Evolutionary conservation across 805 yeast species (phyloP).

Genomic region (Kodamaea hsintzibuensis): DNA sequence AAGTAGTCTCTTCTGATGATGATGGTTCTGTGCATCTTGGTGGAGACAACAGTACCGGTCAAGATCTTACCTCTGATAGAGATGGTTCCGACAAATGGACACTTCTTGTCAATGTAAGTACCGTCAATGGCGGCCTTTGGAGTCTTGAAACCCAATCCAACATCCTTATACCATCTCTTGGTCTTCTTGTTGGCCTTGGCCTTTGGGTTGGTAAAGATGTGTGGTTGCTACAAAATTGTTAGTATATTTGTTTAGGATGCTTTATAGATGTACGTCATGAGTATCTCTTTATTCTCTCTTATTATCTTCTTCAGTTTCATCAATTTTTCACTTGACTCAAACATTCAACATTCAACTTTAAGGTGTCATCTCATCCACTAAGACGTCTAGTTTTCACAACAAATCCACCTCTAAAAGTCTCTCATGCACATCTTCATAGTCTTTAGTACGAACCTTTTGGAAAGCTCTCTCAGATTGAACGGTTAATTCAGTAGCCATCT

Average conservation of each 20-base stretch:
- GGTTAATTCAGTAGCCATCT: conserved; percentile 99
- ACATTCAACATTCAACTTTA: no score
- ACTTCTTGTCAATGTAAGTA: conserved; percentile 99
- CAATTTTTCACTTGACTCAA: neutral
- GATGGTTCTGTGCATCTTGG: conserved; percentile 99
- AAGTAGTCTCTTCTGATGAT: conserved; percentile 99
- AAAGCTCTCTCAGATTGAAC: conserved; percentile 99
- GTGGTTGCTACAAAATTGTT: conserved; percentile 86
- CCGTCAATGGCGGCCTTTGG: conserved; percentile 99
- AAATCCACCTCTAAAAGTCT: no score
- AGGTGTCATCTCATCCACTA: neutral
- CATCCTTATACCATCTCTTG: conserved; percentile 99
- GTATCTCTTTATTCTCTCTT: neutral
- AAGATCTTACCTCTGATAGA: conserved; percentile 99
- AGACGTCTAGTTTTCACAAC: no score
- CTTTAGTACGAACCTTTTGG: conserved; percentile 85
- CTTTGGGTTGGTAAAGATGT: conserved; percentile 99
- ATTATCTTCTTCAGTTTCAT: neutral
- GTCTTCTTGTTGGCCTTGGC: conserved; percentile 97
- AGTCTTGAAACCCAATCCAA: conserved; percentile 99
- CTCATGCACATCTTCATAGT: neutral
- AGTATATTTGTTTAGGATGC: conserved; percentile 26
- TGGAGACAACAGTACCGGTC: conserved; percentile 99
- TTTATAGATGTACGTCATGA: neutral
- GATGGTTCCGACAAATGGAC: conserved; percentile 97